Base-by-base conservation (phyloP, 768 basidiomycete genomes). In the Mycena maculata region DNA sequence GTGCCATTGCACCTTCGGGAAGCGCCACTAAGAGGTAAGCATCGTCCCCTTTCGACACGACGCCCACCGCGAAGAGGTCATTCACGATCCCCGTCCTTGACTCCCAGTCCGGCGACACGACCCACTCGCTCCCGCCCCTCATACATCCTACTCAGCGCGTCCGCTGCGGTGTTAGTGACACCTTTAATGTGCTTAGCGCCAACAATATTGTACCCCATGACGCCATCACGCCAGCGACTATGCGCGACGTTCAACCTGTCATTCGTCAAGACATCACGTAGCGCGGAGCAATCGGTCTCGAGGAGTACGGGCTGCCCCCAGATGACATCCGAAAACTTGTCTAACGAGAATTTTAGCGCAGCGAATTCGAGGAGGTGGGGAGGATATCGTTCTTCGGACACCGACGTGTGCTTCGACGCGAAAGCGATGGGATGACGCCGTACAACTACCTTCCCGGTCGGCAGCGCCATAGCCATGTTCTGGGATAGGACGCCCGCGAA, bases 341-440 rank as follows among this genome's bases (percentile, higher is more conserved):
- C 48, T 71, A 70, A 2, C 68, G 72, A 0, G n/a, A 31, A 54
- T 20, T 31, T 22, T 7, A 28, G 39, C 18, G 39, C 39, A 7
- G 39, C 39, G 16, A 41, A 41, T 16, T 41, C 39, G 10, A 41
- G 39, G 4, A 41, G 16, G 39, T 41, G 39, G 9, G 39, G 39
- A 18, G 39, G 39, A 18, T 41, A 41, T 13, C 39, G 39, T 18
- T 41, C 16, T 16, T 41, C 39, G 8, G 39, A 7, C 18, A 15
- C 9, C 13, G 39, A 41, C 10, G 39, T 41, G 16, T 16, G 39
- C 16, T 41, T 41, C 39, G 39, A 41, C 39, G 39, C 39, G 60
- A 76, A 81, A 0, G 59, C 77, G 3, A 81, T 69, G 0, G 79
- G 80, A 56, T 78, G 76, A 4, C 70, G 31, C 3, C 57, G 16